phyloP scores from a whole-genome alignment of 169 alveolate genomes.

The Sarcocystis neurona region DNA sequence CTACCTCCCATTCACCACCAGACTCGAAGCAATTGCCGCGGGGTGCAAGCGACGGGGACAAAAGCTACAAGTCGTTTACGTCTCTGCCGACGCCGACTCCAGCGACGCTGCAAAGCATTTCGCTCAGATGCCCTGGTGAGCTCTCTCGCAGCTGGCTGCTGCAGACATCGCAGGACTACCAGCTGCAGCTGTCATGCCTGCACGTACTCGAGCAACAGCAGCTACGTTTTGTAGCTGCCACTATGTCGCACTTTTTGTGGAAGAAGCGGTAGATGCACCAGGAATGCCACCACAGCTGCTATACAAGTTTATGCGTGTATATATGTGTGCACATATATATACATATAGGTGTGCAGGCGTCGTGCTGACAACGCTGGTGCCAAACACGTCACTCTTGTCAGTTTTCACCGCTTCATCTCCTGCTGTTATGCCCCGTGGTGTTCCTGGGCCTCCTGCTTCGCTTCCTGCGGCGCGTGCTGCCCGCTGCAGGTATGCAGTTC shows the following conservation, averaged over 20 bases:
- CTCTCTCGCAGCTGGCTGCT: too few relatives aligned
- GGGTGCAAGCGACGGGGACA: conserved; percentile 25
- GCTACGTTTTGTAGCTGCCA: too few relatives aligned
- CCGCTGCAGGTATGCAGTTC: conserved; percentile 50
- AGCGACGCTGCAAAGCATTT: conserved; percentile 22
- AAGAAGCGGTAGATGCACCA: too few relatives aligned
- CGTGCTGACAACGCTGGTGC: background rate
- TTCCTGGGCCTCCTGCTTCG: background rate
- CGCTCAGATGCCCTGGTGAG: conserved; percentile 45
- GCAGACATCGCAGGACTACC: too few relatives aligned
- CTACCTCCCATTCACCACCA: conserved; percentile 38
- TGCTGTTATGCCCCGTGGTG: background rate
- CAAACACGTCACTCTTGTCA: background rate
- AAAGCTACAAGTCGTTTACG: conserved; percentile 35
- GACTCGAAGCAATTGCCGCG: conserved; percentile 11
- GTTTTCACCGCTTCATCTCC: background rate
- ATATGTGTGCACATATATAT: conserved; percentile 1
- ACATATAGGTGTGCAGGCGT: background rate
- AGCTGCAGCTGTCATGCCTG: too few relatives aligned
- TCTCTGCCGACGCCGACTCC: conserved; percentile 26
- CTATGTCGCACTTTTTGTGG: too few relatives aligned
- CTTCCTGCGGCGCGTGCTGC: background rate
- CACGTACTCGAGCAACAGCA: too few relatives aligned
- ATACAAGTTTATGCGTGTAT: too few relatives aligned
- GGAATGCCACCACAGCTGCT: too few relatives aligned